A percentile compares a stretch with the other conserved stretches of the same genome.
These are phyloP conservation scores for Saturnispora zaruensis DNA, from an alignment of 805 yeast species.

Conservation along the genomic window DNA sequence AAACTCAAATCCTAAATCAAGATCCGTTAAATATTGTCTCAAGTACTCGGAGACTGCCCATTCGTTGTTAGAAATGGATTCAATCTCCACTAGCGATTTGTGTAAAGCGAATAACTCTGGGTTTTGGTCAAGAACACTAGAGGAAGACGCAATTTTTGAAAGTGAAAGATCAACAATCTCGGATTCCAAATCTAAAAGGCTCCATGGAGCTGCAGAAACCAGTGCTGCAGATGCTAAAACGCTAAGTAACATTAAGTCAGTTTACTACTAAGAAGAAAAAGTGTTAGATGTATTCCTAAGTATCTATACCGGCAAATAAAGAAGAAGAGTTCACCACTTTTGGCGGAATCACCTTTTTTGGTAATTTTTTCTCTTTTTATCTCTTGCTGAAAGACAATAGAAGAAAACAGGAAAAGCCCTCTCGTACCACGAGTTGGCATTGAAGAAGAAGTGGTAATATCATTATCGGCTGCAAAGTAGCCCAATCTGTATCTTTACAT, in stretches of 20 bases:
- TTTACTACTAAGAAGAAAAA: not conserved
- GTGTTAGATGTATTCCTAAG: not conserved
- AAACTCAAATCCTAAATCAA: slow-evolving; percentile 49
- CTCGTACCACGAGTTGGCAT: no score
- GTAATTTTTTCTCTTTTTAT: not conserved
- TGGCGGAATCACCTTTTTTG: not conserved
- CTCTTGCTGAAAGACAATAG: not conserved
- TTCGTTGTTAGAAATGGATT: slow-evolving; percentile 32
- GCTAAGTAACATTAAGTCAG: not conserved
- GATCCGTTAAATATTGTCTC: slow-evolving; percentile 29
- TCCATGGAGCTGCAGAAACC: not conserved
- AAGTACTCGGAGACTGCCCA: slow-evolving; percentile 33
- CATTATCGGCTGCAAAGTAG: no score
- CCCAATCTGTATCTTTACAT: no score
- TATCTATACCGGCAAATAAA: not conserved
- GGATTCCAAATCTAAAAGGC: not conserved
- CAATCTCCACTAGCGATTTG: slow-evolving; percentile 27
- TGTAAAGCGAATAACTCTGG: slow-evolving; percentile 27
- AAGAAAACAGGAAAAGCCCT: not conserved
- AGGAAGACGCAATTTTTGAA: not conserved
- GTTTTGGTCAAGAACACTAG: slow-evolving; percentile 9
- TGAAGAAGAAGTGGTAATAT: no score
- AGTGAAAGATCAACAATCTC: not conserved
- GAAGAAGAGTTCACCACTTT: not conserved
- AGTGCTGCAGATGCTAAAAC: not conserved